phyloP scores from a whole-genome alignment of 306 rosid genomes.

The Glycine latifolia region DNA sequence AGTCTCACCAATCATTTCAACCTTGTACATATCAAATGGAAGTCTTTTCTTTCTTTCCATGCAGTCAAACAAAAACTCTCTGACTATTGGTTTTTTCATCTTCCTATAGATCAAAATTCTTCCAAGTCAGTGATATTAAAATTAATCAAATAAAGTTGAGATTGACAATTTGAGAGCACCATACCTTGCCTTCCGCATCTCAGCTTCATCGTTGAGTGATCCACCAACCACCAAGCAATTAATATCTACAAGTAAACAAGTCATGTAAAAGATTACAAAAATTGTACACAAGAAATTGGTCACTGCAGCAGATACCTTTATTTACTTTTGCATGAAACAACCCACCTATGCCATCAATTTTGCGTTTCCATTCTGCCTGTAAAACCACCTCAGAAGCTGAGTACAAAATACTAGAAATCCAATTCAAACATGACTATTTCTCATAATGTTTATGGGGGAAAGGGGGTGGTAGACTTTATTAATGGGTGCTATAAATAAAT shows the following conservation, averaged over 20 bases:
- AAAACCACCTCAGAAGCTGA: constrained; percentile 48
- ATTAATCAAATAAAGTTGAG: constrained; percentile 31
- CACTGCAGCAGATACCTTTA: constrained; percentile 65
- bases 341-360: constrained; percentile 73
- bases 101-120: constrained; percentile 62
- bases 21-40: constrained; percentile 76
- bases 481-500: constrained; percentile 23
- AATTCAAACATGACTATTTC: constrained; percentile 32
- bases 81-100: constrained; percentile 87
- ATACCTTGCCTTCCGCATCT: constrained; percentile 87
- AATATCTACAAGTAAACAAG: constrained; percentile 70
- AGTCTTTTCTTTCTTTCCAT: constrained; percentile 79
- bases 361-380: constrained; percentile 79
- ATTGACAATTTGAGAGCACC: constrained; percentile 43
- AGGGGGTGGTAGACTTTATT: too few relatives aligned
- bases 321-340: constrained; percentile 78
- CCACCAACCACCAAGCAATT: constrained; percentile 87
- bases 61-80: constrained; percentile 88
- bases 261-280: constrained; percentile 34
- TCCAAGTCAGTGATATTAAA: constrained; percentile 34
- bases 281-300: constrained; percentile 32
- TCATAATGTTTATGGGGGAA: constrained; percentile 19
- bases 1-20: constrained; percentile 73
- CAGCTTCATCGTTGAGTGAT: constrained; percentile 65
- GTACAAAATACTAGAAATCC: constrained; percentile 36